Evolutionary conservation across 345 rosid genomes (phyloP), one percentile per base, ranked within the genome.

Genomic region (Erodium maritimum): DNA sequence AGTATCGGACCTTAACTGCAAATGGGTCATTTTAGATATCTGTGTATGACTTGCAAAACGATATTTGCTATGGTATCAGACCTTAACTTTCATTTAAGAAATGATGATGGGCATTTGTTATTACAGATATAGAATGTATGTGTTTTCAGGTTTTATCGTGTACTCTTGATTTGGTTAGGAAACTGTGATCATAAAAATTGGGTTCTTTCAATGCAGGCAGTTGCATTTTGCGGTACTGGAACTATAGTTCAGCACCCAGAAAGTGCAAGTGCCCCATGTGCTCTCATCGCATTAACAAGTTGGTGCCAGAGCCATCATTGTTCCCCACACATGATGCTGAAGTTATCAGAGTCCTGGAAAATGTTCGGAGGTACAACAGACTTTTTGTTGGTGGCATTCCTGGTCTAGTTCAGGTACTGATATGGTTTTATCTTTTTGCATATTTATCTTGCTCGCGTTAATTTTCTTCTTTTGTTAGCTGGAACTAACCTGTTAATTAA

Each of bases 141-240:
- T n/a, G n/a, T n/a, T n/a, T n/a, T n/a, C n/a, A n/a, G n/a, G n/a
- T n/a, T n/a, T n/a, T n/a, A n/a, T n/a, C n/a, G n/a, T n/a, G n/a
- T n/a, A n/a, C n/a, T n/a, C n/a, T n/a, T n/a, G n/a, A n/a, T 7
- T 14, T 42, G 14, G 48, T 42, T 14, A 2, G 48, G 48, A 42
- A 10, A 7, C 12, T 10, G 8, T 42, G 3, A 7, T 42, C 12
- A 16, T 42, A 7, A 42, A 42, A 42, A 10, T 42, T 13, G 54
- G 3, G 54, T 55, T 60, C 19, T 53, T 55, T 54, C 55, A 23
- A 29, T 23, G 58, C 58, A 55, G 58, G 19, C 17, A n/a, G 37
- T 23, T 55, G 58, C 37, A 55, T 55, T 22, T 17, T 55, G 34
- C 37, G 17, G 18, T 22, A 22, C 12, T 55, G 58, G 58, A 18